phyloP scores from a whole-genome alignment of 108 stramenopile genomes.

The Cylindrotheca closterium region DNA sequence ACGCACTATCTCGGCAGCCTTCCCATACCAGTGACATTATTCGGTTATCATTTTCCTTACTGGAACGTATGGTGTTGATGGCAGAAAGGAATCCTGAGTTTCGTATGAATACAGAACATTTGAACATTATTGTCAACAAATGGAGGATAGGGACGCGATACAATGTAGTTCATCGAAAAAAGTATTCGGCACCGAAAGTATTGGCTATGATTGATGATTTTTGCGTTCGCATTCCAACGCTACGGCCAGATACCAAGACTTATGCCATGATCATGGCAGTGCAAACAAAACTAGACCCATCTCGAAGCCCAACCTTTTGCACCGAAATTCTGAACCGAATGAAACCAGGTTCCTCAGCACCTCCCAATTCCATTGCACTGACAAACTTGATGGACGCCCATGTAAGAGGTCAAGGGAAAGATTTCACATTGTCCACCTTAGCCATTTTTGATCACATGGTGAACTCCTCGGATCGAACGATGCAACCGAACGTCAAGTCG shows the following conservation, averaged over 20 bases:
- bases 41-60: conserved; percentile 2
- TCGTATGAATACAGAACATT: not conserved
- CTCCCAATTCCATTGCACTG: conserved; percentile 10
- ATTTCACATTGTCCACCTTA: not conserved
- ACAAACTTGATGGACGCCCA: conserved; percentile 21
- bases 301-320: not conserved
- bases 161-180: not conserved
- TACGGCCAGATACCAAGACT: conserved; percentile 8
- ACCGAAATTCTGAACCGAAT: conserved; percentile 5
- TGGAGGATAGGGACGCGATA: conserved; percentile 11
- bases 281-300: conserved; percentile 16
- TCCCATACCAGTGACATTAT: not conserved
- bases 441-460: conserved; percentile 15
- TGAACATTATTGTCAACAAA: conserved; percentile 4
- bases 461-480: not conserved
- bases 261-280: conserved; percentile 21
- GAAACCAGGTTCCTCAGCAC: not conserved
- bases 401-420: not conserved
- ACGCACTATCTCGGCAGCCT: not conserved
- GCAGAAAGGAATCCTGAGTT: not conserved
- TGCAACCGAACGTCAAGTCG: conserved; percentile 12
- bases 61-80: conserved; percentile 7
- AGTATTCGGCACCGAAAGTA: conserved; percentile 1
- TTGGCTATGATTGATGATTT: conserved; percentile 1
- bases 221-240: not conserved